Evolutionary conservation across 1,284 basidiomycete species (phyloP), one percentile per base, ranked within the genome.

Genomic region (Moniliophthora roreri): DNA sequence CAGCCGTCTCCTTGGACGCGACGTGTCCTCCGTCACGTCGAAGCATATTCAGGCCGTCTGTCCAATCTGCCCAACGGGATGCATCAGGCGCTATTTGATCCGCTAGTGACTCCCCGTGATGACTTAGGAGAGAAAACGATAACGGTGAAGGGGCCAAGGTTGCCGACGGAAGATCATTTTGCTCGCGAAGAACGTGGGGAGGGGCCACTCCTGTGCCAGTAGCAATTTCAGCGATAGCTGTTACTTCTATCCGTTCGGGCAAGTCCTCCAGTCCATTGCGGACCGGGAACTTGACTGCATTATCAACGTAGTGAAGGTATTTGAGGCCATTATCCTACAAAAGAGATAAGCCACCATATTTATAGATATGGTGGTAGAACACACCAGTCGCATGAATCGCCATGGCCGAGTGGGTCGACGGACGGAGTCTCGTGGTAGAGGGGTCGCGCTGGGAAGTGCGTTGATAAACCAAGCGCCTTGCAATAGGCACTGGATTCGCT

Each of bases 401-500:
- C 90, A 91, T 8, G 83, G 84, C 44, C 81, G 76, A 34, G 68
- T 78, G 3, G 84, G 82, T 38, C 82, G 76, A 44, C 82, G 78
- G 42, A 75, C 66, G 20, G 75, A 69, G 47, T 85, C 80, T 45
- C 80, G 75, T 6, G 80, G 63, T 11, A 69, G 65, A 13, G 72
- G 74, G 1, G 80, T 71, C 10, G 76, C 70, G 23, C 76, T 62
- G 0, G 82, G 82, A 37, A 87, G 69, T 4, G 82, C 89, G 62
- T 89, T 91, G 58, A 89, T 80, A 69, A 95, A 95, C 93, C 93
- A 95, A 34, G 92, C 89, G n/a, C 93, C 93, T 64, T 93, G 88
- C 46, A 93, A 72, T 39, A 96, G 68, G 65, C 92, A 95, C 59
- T 92, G 89, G 61, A 95, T 87, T 42, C 95, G 80, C 71, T 98